Percentiles rank a stretch among this genome's conserved stretches.
Evolutionary conservation across 306 rosid species (phyloP).

Genomic region (Fragaria nilgerrensis): DNA sequence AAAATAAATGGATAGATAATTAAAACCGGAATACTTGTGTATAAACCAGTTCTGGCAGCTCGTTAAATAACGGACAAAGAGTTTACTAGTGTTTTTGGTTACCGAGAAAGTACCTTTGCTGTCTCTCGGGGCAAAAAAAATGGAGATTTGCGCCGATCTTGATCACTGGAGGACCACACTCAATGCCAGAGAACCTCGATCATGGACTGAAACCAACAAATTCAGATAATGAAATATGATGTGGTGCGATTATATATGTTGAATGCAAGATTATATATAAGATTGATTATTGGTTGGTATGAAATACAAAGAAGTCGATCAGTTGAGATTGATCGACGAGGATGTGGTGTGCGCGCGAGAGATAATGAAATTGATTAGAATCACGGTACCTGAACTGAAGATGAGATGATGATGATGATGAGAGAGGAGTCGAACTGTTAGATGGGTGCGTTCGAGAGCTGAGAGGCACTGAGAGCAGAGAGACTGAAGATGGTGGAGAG

Average conservation of each 20-base stretch:
- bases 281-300: not conserved
- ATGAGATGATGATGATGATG: not conserved
- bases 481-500: not conserved
- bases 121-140: not conserved
- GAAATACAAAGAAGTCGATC: not conserved
- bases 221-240: not conserved
- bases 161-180: not conserved
- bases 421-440: not conserved
- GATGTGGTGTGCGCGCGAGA: not conserved
- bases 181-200: not conserved
- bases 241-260: not conserved
- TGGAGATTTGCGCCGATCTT: conserved; percentile 6
- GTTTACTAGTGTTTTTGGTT: too few relatives aligned
- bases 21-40: not conserved
- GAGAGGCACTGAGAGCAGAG: not conserved
- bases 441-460: not conserved
- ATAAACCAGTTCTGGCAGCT: not conserved
- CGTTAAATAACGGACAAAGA: not conserved
- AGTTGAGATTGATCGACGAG: not conserved
- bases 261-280: not conserved
- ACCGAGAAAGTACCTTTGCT: not conserved
- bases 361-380: not conserved
- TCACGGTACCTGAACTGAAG: conserved; percentile 1
- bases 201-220: not conserved
- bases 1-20: too few relatives aligned